Conservation (phyloP, 2,329 filamentous ascomycete genomes). For the Aspergillus phoenicis region DNA sequence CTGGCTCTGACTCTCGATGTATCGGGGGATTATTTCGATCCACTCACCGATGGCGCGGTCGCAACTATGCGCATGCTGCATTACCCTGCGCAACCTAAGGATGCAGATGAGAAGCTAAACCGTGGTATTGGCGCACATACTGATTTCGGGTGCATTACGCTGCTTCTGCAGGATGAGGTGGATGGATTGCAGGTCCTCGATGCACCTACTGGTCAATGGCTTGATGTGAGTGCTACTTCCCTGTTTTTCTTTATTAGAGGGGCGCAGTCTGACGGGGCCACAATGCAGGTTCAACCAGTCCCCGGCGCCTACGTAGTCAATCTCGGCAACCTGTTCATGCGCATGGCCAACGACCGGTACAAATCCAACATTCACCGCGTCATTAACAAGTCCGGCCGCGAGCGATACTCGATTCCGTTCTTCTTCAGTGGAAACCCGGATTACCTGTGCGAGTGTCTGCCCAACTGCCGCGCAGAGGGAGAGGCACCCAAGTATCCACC, state of each 20-base stretch:
- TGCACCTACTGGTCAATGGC: constrained; percentile 31
- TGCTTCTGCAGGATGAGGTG: constrained; percentile 47
- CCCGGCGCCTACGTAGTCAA: constrained; percentile 37
- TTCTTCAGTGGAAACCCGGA: constrained; percentile 51
- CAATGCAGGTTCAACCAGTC: constrained; percentile 27
- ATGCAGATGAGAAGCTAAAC: constrained; percentile 39
- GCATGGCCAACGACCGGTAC: constrained; percentile 47
- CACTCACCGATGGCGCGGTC: constrained; percentile 39
- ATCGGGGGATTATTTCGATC: constrained; percentile 40
- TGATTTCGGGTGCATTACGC: constrained; percentile 47
- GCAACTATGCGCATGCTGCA: constrained; percentile 49
- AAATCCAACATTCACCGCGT: constrained; percentile 48
- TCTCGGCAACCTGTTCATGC: constrained; percentile 45
- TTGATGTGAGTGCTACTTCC: constrained; percentile 28
- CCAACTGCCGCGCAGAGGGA: constrained; percentile 42
- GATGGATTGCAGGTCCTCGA: constrained; percentile 42
- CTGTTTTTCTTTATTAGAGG: not conserved
- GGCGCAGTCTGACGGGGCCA: not conserved
- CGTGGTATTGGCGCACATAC: constrained; percentile 49
- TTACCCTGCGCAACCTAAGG: constrained; percentile 45
- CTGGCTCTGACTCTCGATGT: constrained; percentile 46
- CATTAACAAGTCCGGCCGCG: constrained; percentile 43
- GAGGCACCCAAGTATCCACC: constrained; percentile 45
- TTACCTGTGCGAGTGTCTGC: constrained; percentile 47
- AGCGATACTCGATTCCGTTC: constrained; percentile 47